phyloP scores from a whole-genome alignment of 352 stramenopile genomes.

The Phytophthora cactorum region DNA sequence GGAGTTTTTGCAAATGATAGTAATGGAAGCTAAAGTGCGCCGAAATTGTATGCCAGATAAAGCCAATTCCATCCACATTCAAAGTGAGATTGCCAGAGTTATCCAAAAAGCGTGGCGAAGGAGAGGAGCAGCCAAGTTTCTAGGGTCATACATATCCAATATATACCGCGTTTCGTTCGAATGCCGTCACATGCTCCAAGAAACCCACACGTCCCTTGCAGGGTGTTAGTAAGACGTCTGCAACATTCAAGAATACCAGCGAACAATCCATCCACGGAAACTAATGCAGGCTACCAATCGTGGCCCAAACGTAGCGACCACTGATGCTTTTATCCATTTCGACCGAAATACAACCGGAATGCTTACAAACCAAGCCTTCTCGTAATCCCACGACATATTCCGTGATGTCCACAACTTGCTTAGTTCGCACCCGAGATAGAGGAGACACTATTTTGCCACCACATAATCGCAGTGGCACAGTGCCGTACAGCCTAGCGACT shows the following conservation, averaged over 20 bases:
- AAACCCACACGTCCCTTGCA: slow-evolving; percentile 10
- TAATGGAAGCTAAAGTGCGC: not conserved
- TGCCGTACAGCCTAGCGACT: slow-evolving; percentile 28
- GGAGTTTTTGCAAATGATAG: slow-evolving; percentile 17
- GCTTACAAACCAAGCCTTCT: slow-evolving; percentile 23
- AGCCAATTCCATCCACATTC: not conserved
- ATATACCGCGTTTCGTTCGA: slow-evolving; percentile 6
- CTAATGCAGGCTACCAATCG: slow-evolving; percentile 26
- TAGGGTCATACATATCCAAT: slow-evolving; percentile 20
- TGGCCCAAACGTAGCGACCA: slow-evolving; percentile 25
- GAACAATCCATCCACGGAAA: slow-evolving; percentile 28
- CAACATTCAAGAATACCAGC: slow-evolving; percentile 16
- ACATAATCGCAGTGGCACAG: not conserved
- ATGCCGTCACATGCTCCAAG: not conserved
- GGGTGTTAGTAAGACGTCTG: slow-evolving; percentile 10
- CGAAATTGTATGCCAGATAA: not conserved
- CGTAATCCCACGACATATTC: slow-evolving; percentile 19
- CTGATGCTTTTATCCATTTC: slow-evolving; percentile 36
- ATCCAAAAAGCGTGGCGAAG: not conserved
- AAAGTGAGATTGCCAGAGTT: not conserved
- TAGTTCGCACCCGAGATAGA: slow-evolving; percentile 9
- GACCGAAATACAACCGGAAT: slow-evolving; percentile 28
- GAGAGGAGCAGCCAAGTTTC: slow-evolving; percentile 1
- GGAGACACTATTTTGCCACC: slow-evolving; percentile 1
- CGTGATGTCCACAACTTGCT: slow-evolving; percentile 10